These are phyloP conservation scores for Friedmanniomyces endolithicus DNA, from an alignment of 495 filamentous ascomycete genomes.

Conservation along the genomic window DNA sequence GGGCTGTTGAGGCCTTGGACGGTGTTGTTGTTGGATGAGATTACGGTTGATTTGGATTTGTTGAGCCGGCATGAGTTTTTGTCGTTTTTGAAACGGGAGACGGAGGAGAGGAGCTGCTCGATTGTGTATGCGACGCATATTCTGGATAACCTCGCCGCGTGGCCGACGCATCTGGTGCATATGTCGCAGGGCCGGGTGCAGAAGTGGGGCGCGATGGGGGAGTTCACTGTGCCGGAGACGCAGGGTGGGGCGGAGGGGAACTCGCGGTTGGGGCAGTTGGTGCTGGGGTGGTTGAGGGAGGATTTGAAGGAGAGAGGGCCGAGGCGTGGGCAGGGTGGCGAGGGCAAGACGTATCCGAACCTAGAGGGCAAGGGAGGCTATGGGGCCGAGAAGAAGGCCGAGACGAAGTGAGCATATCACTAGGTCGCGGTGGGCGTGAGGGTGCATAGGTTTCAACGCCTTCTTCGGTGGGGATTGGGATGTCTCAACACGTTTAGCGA, in stretches of 20 bases:
- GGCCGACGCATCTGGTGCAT: conserved; percentile 91
- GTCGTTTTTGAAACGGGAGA: conserved; percentile 76
- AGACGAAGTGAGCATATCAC: conserved; percentile 36
- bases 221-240: conserved; percentile 35
- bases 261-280: conserved; percentile 67
- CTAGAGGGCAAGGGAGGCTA: conserved; percentile 66
- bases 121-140: conserved; percentile 98
- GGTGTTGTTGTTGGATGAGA: conserved; percentile 84
- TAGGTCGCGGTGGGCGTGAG: neutral
- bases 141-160: conserved; percentile 77
- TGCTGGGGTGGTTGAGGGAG: conserved; percentile 72
- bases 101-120: conserved; percentile 65
- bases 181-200: conserved; percentile 81
- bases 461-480: neutral
- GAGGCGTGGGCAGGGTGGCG: conserved; percentile 41
- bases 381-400: conserved; percentile 57
- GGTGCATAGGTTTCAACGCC: neutral
- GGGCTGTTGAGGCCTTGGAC: conserved; percentile 87
- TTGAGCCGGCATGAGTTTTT: conserved; percentile 74
- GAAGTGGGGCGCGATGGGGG: conserved; percentile 62
- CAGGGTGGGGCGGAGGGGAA: conserved; percentile 47
- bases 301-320: conserved; percentile 75
- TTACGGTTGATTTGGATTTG: conserved; percentile 92
- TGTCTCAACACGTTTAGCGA: conserved; percentile 5
- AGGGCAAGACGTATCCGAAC: conserved; percentile 59